phyloP scores from a whole-genome alignment of 495 filamentous ascomycete genomes.

The Hypoxylon rickii region DNA sequence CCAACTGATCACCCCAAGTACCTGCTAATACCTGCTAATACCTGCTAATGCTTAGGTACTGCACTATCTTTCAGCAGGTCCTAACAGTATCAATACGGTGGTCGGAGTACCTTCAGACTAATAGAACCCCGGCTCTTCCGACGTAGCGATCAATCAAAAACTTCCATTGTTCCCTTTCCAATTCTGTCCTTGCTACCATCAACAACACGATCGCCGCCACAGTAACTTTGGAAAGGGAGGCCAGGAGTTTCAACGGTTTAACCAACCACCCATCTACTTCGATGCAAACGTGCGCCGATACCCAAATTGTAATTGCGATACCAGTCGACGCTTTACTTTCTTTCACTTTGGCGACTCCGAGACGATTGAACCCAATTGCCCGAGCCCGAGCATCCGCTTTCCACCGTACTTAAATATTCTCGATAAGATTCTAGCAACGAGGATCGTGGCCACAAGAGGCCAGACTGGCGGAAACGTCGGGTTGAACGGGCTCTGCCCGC shows the following conservation, averaged over 20 bases:
- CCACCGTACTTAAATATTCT: constrained; percentile 1
- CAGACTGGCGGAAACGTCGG: constrained; percentile 50
- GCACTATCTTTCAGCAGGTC: constrained; percentile 15
- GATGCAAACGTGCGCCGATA: constrained; percentile 19
- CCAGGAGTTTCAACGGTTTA: constrained; percentile 14
- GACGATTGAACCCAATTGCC: constrained; percentile 29
- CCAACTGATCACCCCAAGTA: too few species aligned
- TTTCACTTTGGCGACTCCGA: constrained; percentile 21
- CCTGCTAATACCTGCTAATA: too few species aligned
- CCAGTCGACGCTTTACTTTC: constrained; percentile 15
- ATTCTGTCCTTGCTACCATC: constrained; percentile 38
- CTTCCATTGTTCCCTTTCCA: constrained; percentile 41
- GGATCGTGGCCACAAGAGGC: constrained; percentile 42
- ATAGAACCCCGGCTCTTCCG: constrained; percentile 27
- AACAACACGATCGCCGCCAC: constrained; percentile 36
- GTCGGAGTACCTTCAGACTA: constrained; percentile 25
- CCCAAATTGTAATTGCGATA: constrained; percentile 5
- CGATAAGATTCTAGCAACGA: background rate
- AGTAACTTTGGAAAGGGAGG: constrained; percentile 24
- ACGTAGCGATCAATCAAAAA: constrained; percentile 42
- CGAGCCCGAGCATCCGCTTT: constrained; percentile 3
- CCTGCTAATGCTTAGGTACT: background rate
- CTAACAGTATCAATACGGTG: constrained; percentile 25
- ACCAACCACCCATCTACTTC: constrained; percentile 16
- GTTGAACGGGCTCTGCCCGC: constrained; percentile 58